Evolutionary conservation across 768 basidiomycete species (phyloP), one percentile per base, ranked within the genome.

Genomic region (Suillus subaureus): DNA sequence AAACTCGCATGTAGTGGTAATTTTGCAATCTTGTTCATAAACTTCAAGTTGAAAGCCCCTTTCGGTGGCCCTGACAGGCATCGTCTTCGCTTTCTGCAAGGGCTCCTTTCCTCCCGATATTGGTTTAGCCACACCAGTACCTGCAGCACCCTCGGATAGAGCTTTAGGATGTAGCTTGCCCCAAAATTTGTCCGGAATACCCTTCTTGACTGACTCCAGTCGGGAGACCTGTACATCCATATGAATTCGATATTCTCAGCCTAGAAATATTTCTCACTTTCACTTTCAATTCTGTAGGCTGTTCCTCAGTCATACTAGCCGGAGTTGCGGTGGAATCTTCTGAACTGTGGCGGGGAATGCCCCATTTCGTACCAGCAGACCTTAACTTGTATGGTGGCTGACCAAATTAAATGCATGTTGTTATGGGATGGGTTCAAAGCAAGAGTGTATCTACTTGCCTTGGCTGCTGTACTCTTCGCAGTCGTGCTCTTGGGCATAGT

Each of bases 371-470:
- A 28, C 58, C 58, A 11, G 58, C 58, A 21, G 58, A 60, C 26
- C 18, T 60, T 13, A 60, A 4, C 58, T 60, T 60, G 58, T 60
- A 60, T 28, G 58, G 58, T 4, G 58, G 26, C 58, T 60, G 58
- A 42, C 40, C 26, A 42, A 16, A 37, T 60, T 18, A 58, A 21
- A 60, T 18, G 11, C 26, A 40, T 28, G 26, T 60, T 18, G 12
- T 42, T 42, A 21, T 60, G 18, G 26, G 58, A 13, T 15, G 16
- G 26, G 26, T 26, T 58, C 23, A 12, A 40, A 12, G 26, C 0
- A 21, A 31, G 26, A 28, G 9, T 7, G n/a, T 6, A 6, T 42
- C 3, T 42, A 28, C 58, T 60, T 42, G 11, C 58, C 58, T 28
- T 60, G 11, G 26, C 18, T 0, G 21, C 1, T 12, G 26, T 60